Evolutionary conservation across 192 early-diverging fungal genomes (phyloP), one percentile per base, ranked within the genome.

Genomic region (Coemansia reversa): DNA sequence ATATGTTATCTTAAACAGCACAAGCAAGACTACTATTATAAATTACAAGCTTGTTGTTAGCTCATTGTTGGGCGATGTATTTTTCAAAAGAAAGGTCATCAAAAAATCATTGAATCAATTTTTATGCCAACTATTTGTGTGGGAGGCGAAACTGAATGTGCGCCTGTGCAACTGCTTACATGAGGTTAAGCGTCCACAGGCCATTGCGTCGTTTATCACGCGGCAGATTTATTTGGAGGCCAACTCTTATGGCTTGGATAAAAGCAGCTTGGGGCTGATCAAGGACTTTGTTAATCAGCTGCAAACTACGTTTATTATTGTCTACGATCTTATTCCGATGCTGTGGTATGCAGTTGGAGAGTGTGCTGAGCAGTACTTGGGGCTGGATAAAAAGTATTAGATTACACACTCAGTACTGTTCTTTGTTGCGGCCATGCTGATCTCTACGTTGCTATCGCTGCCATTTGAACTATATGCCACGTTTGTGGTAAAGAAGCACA

Each of bases 401-500:
- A 94, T 95, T 60, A 74, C 84, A 2, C 94, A 91, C 67, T 94
- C 93, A 22, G 72, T 95, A 35, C 75, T 91, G 45, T 97, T 94
- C 60, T 85, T 90, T 35, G 67, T 85, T 0, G 51, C 86, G 5
- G 83, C 88, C 28, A 76, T 83, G 14, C 30, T 87, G 0, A 58
- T 88, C 9, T 83, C 87, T 1, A 89, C 87, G 4, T 56, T 91
- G 11, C 67, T 93, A 6, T 84, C 83, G 14, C 67, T 95, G 51
- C 96, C 96, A 7, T 89, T 94, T 55, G 84, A 86, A 22, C 66
- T 96, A 25, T 98, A 95, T 72, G 84, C 84, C 52, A 96, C 91
- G 0, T 98, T 98, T 88, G 93, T 98, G 11, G 89, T 98, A 63
- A 95, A 98, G 81, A 79, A 85, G 25, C 94, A 96, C 73, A 94